phyloP scores from a whole-genome alignment of 495 filamentous ascomycete genomes.

The Pseudoneurospora amorphoporcata region DNA sequence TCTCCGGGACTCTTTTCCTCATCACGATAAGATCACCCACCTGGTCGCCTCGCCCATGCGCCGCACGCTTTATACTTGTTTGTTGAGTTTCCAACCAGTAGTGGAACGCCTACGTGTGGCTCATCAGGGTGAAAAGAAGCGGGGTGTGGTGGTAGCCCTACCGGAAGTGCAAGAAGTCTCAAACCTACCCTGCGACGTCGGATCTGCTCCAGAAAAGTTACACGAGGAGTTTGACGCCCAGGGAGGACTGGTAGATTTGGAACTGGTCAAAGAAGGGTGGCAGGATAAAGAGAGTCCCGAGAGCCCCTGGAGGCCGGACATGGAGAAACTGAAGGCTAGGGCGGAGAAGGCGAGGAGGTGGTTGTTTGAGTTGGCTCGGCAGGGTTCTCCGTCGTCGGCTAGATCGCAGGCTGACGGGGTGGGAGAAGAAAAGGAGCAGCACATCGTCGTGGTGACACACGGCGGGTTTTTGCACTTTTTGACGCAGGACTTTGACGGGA shows the following conservation, averaged over 20 bases:
- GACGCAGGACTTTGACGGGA: constrained; percentile 71
- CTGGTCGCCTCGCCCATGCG: constrained; percentile 75
- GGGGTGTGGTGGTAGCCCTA: constrained; percentile 51
- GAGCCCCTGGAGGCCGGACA: constrained; percentile 44
- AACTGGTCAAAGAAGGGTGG: constrained; percentile 53
- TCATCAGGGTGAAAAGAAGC: neutral
- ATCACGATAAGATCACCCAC: constrained; percentile 52
- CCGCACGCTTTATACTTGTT: constrained; percentile 72
- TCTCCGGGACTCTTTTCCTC: constrained; percentile 53
- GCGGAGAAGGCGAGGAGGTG: constrained; percentile 57
- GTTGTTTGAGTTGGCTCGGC: constrained; percentile 43
- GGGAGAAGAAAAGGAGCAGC: constrained; percentile 32
- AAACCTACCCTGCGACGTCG: constrained; percentile 70
- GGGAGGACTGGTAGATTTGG: constrained; percentile 51
- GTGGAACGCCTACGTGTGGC: constrained; percentile 7
- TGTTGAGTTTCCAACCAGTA: constrained; percentile 53
- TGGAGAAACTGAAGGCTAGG: constrained; percentile 48
- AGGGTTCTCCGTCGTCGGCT: neutral
- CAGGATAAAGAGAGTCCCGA: constrained; percentile 45
- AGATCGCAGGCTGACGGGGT: constrained; percentile 21
- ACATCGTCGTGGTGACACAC: constrained; percentile 52
- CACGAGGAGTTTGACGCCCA: constrained; percentile 44
- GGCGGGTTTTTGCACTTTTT: constrained; percentile 52
- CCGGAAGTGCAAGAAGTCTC: constrained; percentile 77
- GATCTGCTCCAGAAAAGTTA: constrained; percentile 44